Percentiles rank a stretch among this genome's conserved stretches.
Conservation (phyloP, 169 alveolate species). For the Plasmodium falciparum region DNA sequence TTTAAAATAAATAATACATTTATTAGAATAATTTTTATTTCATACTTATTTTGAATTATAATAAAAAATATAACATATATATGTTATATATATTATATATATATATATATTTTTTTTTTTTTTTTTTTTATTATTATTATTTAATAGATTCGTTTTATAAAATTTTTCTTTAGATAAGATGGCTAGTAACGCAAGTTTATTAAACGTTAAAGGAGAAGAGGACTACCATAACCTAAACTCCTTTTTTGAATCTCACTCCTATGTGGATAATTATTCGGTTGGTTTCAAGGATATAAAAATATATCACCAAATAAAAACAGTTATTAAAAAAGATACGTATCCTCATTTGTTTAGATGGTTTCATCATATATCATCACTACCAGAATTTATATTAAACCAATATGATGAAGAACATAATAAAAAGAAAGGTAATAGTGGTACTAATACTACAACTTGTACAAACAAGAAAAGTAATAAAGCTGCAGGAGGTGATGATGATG, state of each 20-base stretch:
- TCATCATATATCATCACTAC: conserved; percentile 47
- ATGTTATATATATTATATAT: no score
- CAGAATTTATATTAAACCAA: conserved; percentile 24
- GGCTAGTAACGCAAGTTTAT: conserved; percentile 59
- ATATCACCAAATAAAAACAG: conserved; percentile 40
- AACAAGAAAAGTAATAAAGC: conserved; percentile 17
- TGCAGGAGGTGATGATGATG: conserved; percentile 55
- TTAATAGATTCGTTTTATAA: neutral
- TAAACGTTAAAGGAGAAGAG: conserved; percentile 60
- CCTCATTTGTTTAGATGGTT: conserved; percentile 76
- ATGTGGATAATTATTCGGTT: conserved; percentile 34
- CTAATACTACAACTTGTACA: neutral
- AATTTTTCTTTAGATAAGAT: neutral
- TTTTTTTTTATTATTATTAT: neutral
- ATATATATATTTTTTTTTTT: no score
- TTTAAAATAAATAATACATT: no score
- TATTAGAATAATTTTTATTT: no score
- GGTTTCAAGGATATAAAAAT: conserved; percentile 61
- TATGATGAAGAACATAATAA: conserved; percentile 25
- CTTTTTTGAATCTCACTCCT: conserved; percentile 51
- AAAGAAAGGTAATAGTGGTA: conserved; percentile 1
- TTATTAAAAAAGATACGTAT: conserved; percentile 29
- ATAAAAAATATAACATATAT: no score
- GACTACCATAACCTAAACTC: conserved; percentile 48
- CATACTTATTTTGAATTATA: no score